Evolutionary conservation across 345 rosid genomes (phyloP).

Genomic region (Balakata baccata): DNA sequence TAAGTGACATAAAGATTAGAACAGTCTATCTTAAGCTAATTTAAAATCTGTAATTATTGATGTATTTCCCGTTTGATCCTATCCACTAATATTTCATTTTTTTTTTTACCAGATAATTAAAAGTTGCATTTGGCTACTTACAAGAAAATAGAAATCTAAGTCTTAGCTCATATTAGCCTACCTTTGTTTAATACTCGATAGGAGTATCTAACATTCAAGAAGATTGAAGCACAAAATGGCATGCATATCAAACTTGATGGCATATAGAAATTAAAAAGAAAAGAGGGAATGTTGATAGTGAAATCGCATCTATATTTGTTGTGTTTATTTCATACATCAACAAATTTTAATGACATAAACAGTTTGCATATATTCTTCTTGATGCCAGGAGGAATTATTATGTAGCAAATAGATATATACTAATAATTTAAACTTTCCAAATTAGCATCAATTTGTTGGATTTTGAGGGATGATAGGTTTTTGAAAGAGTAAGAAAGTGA

Average conservation of each 20-base stretch:
- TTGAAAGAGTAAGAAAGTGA: too few relatives aligned
- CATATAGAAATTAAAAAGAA: neutral
- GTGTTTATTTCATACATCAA: neutral
- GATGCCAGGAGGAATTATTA: neutral
- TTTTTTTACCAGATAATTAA: neutral
- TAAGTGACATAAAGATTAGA: too few relatives aligned
- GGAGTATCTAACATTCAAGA: neutral
- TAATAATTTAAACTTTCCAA: too few relatives aligned
- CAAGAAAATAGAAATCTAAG: neutral
- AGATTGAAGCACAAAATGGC: neutral
- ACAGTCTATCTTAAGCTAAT: too few relatives aligned
- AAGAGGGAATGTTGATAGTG: neutral
- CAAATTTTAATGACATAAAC: neutral
- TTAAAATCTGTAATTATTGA: neutral
- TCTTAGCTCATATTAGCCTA: neutral
- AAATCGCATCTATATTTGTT: neutral
- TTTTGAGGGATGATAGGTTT: too few relatives aligned
- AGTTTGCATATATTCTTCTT: too few relatives aligned
- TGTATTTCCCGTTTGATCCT: neutral
- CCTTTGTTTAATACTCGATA: neutral
- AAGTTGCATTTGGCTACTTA: neutral
- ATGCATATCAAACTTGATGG: too few relatives aligned
- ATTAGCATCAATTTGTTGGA: neutral
- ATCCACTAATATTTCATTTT: neutral
- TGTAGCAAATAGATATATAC: neutral